Base-by-base conservation (phyloP, 495 filamentous ascomycete genomes). In the Penicillium cataractarum region DNA sequence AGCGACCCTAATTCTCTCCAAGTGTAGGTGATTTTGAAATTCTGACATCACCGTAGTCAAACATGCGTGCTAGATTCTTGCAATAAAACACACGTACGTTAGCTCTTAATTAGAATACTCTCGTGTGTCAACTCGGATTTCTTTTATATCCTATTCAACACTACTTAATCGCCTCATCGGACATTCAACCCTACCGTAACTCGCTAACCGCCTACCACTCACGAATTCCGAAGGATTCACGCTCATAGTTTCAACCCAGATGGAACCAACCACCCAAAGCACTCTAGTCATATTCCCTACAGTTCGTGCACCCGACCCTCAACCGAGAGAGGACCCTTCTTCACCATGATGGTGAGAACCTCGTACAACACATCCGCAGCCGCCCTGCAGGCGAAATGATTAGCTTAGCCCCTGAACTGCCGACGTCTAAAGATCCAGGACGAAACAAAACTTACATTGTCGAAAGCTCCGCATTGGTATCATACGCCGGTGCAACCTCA, bases 401-500 rank as follows among this genome's bases (percentile, higher is more conserved):
- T 40, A 59, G 21, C 22, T 54, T 4, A 48, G 24, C 12, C 7
- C 15, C 26, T 6, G 13, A 19, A 22, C 6, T 51, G 6, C n/a
- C 29, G 9, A 27, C 0, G 3, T 21, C 40, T 8, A 44, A 2
- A 22, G 6, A 31, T 17, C n/a, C 42, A 33, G 37, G 15, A 4
- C 12, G 40, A 27, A 29, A 33, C 17, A 37, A 46, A 24, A 64
- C 75, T 22, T 63, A 78, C 76, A 91, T 83, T 0, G 84, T 86
- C 4, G 89, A 90, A 21, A 83, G 82, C 70, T 91, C 87, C 1
- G 87, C 88, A 66, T 82, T 83, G 1, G 85, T 90, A 72, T 91
- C 89, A 68, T 91, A 92, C 4, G 83, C 83, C 1, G 88, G 89
- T 3, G 87, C 82, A 19, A 92, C 89, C 71, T 92, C 90, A 0